Percentiles rank a stretch among this genome's conserved stretches.
Evolutionary conservation across 2,329 filamentous ascomycete genomes (phyloP).

Genomic region (Trichoderma afroharzianum): DNA sequence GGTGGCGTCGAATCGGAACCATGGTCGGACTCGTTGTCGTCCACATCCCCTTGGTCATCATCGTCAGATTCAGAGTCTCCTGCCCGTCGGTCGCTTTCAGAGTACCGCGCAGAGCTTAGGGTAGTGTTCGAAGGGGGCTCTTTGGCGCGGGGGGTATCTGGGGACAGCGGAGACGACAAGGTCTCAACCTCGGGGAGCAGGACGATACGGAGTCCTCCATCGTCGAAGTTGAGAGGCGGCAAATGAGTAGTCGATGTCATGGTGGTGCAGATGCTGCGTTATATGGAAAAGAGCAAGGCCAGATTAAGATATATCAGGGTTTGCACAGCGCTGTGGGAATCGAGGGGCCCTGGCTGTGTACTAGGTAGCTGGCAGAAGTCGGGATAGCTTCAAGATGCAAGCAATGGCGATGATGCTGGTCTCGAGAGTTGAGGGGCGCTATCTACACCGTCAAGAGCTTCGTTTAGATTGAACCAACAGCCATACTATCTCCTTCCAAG

Average conservation of each 20-base stretch:
- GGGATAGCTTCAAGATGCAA: not conserved
- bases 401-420: not conserved
- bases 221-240: constrained; percentile 29
- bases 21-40: constrained; percentile 10
- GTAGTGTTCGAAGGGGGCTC: not conserved
- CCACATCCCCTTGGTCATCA: constrained; percentile 9
- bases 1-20: constrained; percentile 20
- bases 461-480: constrained; percentile 6
- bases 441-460: not conserved
- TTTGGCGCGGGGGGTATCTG: not conserved
- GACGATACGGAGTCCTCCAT: constrained; percentile 29
- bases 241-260: constrained; percentile 29
- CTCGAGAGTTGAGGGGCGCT: not conserved
- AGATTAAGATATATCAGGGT: not conserved
- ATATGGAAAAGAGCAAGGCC: not conserved
- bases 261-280: not conserved
- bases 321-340: not conserved
- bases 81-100: not conserved
- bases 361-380: not conserved
- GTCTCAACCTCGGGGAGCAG: constrained; percentile 24
- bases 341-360: not conserved
- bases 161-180: constrained; percentile 1
- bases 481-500: constrained; percentile 8
- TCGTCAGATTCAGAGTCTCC: constrained; percentile 7
- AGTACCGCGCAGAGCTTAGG: constrained; percentile 15